Evolutionary conservation across 2,329 filamentous ascomycete species (phyloP), one percentile per base, ranked within the genome.

Genomic region (Aspergillus pseudoterreus): DNA sequence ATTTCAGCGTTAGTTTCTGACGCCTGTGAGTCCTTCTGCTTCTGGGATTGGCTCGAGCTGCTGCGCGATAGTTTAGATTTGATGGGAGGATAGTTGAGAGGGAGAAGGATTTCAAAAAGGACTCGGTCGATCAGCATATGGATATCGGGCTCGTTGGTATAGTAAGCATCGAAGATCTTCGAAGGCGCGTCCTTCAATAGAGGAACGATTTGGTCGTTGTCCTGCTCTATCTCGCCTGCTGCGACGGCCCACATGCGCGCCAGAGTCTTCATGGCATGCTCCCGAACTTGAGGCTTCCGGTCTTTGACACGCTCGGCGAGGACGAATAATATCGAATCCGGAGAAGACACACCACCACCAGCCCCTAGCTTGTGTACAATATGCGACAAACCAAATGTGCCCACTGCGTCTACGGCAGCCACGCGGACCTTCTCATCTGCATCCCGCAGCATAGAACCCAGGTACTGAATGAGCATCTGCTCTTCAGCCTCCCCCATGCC

Each of bases 171-270:
- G 56, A 96, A 84, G 42, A 99, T 90, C 55, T 84, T 87, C 1
- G 87, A 87, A 2, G 94, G 92, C 36, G 95, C 90, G 21, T 86
- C 86, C 6, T 86, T 87, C 11, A 99, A 76, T n/a, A 92, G 81
- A 9, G 83, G 76, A 11, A 81, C 82, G 17, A 95, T 86, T 15
- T 80, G 77, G 60, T 96, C 90, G 61, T 92, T 87, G 12, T 89
- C 90, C 47, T 87, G 83, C 21, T 89, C 85, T 61, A 99, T 88
- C 62, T 96, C 92, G 15, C 90, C 89, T 15, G 86, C 84, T 11
- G 90, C 92, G 15, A 95, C 92, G n/a, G 90, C 92, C 94, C 94
- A 99, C 24, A 97, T 85, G 55, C 86, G 89, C 10, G 84, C 89
- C 1, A 97, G 76, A 8, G 95, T 78, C 46, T 85, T 86, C 82